A percentile compares a stretch with the other conserved stretches of the same genome.
Conservation (phyloP, 345 rosid species). For the Gossypium arboreum region DNA sequence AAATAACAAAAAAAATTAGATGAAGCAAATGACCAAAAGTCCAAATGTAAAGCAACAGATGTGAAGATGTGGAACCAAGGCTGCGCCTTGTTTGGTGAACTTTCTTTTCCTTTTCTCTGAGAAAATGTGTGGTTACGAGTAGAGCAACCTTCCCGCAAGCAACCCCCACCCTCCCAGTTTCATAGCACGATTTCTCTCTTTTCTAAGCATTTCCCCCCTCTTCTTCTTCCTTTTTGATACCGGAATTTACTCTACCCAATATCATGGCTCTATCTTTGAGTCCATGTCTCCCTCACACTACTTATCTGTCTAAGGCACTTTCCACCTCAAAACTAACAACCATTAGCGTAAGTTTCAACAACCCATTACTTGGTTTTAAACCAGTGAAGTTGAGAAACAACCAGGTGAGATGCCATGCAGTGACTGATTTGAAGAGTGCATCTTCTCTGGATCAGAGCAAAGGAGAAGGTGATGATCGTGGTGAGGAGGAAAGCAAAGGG, state of each 20-base stretch:
- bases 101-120: background rate
- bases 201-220: background rate
- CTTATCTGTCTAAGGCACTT: conserved; percentile 14
- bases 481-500: conserved; percentile 33
- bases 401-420: conserved; percentile 27
- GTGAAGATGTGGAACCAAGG: background rate
- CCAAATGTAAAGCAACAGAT: background rate
- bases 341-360: background rate
- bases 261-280: conserved; percentile 26
- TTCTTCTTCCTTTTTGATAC: background rate
- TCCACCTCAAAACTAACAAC: conserved; percentile 15
- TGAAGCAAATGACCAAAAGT: background rate
- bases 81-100: background rate
- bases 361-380: background rate
- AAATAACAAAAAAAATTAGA: background rate
- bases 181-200: background rate
- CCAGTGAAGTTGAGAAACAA: background rate
- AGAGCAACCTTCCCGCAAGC: conserved; percentile 27
- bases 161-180: background rate
- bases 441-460: conserved; percentile 9
- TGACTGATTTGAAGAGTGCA: conserved; percentile 24
- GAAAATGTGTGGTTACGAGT: conserved; percentile 30
- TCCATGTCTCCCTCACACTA: conserved; percentile 22
- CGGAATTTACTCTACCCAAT: background rate
- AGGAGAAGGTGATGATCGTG: conserved; percentile 24